Conservation (phyloP, 768 basidiomycete species). For the Heimioporus sp. region DNA sequence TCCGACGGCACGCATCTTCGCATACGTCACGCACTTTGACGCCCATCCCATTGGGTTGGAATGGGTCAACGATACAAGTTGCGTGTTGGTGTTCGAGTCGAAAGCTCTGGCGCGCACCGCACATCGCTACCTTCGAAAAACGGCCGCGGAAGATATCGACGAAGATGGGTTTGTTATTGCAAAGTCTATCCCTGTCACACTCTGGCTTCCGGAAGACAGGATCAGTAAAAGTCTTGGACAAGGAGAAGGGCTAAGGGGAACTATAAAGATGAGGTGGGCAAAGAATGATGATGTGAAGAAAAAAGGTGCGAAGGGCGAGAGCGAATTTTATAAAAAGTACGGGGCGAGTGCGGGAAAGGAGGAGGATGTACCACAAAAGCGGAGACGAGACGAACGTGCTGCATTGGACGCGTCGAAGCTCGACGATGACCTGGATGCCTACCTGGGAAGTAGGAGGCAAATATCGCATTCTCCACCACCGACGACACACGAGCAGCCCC, state of each 20-base stretch:
- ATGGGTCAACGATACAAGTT: slow-evolving; percentile 85
- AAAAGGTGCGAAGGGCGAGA: slow-evolving; percentile 67
- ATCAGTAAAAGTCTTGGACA: slow-evolving; percentile 71
- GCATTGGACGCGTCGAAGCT: slow-evolving; percentile 42
- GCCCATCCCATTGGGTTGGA: slow-evolving; percentile 73
- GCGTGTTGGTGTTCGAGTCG: slow-evolving; percentile 71
- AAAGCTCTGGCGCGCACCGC: slow-evolving; percentile 52
- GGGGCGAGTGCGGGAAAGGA: slow-evolving; percentile 66
- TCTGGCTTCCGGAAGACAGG: slow-evolving; percentile 81
- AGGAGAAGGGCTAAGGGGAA: slow-evolving; percentile 64
- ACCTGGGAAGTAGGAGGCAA: slow-evolving; percentile 49
- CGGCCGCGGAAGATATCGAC: slow-evolving; percentile 46
- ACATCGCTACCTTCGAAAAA: slow-evolving; percentile 50
- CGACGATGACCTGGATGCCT: slow-evolving; percentile 69
- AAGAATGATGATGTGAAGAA: slow-evolving; percentile 70
- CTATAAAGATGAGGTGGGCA: slow-evolving; percentile 77
- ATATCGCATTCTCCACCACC: slow-evolving; percentile 43
- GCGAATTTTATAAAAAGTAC: slow-evolving; percentile 78
- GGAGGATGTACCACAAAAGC: slow-evolving; percentile 36
- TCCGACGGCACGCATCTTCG: slow-evolving; percentile 75
- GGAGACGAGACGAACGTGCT: slow-evolving; percentile 34
- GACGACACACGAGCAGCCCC: slow-evolving; percentile 70
- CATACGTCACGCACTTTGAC: slow-evolving; percentile 78
- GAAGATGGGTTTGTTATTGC: slow-evolving; percentile 59
- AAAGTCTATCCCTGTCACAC: slow-evolving; percentile 64